phyloP scores from a whole-genome alignment of 169 alveolate species.

The Pseudocohnilembus persalinus region DNA sequence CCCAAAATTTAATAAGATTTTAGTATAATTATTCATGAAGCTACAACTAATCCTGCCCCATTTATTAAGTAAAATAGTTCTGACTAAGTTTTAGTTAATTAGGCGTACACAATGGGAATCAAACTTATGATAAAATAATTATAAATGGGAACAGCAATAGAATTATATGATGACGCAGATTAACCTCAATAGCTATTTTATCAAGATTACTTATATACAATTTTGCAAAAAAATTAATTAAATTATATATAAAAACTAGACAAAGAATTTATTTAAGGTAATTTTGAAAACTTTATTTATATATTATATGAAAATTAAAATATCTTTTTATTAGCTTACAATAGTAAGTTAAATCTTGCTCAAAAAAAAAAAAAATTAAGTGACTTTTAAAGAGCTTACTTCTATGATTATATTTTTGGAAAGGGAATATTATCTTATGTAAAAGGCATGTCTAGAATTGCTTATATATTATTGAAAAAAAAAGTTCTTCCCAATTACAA shows the following conservation, averaged over 20 bases:
- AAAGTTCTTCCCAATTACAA: background rate
- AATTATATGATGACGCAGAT: conserved; percentile 14
- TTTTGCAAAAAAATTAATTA: conserved; percentile 10
- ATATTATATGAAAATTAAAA: background rate
- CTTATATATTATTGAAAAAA: background rate
- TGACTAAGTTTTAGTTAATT: background rate
- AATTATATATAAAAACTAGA: conserved; percentile 7
- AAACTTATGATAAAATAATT: conserved; percentile 8
- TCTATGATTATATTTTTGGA: conserved; percentile 7
- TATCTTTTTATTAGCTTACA: background rate
- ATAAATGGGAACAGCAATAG: background rate
- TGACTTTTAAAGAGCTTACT: conserved; percentile 10
- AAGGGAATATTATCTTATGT: conserved; percentile 1
- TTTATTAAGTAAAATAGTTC: background rate
- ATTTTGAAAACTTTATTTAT: too few relatives aligned
- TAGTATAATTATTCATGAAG: conserved; percentile 10
- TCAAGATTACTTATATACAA: conserved; percentile 4
- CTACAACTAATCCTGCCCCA: background rate
- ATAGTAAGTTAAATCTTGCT: conserved; percentile 12
- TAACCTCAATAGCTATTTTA: conserved; percentile 3
- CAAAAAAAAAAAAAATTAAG: conserved; percentile 5
- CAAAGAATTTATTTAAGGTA: conserved; percentile 11
- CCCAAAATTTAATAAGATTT: conserved; percentile 16
- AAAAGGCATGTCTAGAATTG: conserved; percentile 2
- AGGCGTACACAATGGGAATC: conserved; percentile 5